Percentiles rank a stretch among this genome's conserved stretches.
phyloP scores from a whole-genome alignment of 257 asterid species.

The Fraxinus pennsylvanica region DNA sequence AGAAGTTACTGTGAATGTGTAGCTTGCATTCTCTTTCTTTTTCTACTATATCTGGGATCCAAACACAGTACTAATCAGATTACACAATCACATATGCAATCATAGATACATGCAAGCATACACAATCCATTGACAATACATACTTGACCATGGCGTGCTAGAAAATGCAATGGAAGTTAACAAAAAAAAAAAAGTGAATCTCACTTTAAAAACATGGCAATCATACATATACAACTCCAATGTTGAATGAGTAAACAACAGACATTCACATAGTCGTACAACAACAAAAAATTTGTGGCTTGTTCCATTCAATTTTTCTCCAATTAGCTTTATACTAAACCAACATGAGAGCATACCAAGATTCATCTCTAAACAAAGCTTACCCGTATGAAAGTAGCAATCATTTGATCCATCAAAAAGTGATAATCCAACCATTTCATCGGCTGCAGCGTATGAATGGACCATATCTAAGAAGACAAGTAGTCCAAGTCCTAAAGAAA shows the following conservation, averaged over 20 bases:
- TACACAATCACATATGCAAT: neutral
- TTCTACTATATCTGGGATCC: neutral
- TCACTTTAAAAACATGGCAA: slow-evolving; percentile 2
- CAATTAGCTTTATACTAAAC: neutral
- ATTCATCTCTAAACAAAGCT: slow-evolving; percentile 3
- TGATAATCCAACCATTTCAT: slow-evolving; percentile 93
- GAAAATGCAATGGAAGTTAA: slow-evolving; percentile 16
- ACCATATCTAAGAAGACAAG: slow-evolving; percentile 84
- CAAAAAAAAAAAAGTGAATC: slow-evolving; percentile 8
- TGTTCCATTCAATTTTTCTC: neutral
- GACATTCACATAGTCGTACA: neutral
- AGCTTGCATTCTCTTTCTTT: neutral
- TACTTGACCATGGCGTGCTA: neutral
- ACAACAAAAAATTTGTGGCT: neutral
- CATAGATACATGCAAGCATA: neutral
- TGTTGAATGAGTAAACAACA: neutral
- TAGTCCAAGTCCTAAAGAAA: slow-evolving; percentile 76
- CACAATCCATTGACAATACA: slow-evolving; percentile 10
- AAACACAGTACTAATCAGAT: neutral
- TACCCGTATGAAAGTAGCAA: slow-evolving; percentile 96
- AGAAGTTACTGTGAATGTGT: neutral
- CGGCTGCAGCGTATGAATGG: slow-evolving; percentile 98
- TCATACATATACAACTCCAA: slow-evolving; percentile 6
- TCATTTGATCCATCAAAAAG: slow-evolving; percentile 97
- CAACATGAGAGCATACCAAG: slow-evolving; percentile 3